Evolutionary conservation across 1,139 yeast genomes (phyloP).

Genomic region (Yamadazyma mexicana): DNA sequence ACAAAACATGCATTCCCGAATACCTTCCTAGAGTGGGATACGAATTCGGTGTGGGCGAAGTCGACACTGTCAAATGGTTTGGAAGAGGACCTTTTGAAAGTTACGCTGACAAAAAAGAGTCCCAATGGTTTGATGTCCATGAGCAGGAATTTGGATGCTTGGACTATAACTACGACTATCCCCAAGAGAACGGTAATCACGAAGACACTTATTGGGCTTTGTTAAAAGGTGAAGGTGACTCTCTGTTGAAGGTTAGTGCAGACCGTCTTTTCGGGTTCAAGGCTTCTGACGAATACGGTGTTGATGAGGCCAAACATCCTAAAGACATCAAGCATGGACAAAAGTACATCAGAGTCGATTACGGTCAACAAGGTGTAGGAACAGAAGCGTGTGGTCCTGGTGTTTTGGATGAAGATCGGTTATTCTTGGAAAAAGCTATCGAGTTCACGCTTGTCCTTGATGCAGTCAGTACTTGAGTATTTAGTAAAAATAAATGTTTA

Average conservation of each 20-base stretch:
- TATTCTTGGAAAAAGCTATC: no score
- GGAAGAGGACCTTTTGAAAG: constrained; percentile 36
- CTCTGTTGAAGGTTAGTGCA: background rate
- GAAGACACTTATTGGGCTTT: constrained; percentile 26
- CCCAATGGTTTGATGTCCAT: constrained; percentile 23
- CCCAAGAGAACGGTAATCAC: constrained; percentile 37
- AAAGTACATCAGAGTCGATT: constrained; percentile 26
- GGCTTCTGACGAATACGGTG: constrained; percentile 20
- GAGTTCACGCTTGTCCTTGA: no score
- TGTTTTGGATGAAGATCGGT: constrained; percentile 12
- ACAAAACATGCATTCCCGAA: constrained; percentile 11
- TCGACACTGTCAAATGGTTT: constrained; percentile 24
- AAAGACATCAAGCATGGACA: constrained; percentile 19
- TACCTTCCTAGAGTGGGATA: constrained; percentile 19
- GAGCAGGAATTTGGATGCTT: constrained; percentile 15
- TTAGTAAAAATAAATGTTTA: no score
- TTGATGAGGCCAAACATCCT: constrained; percentile 29
- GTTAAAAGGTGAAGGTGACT: constrained; percentile 3
- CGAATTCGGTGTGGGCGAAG: constrained; percentile 14
- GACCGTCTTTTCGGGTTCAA: constrained; percentile 17
- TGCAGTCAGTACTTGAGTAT: no score
- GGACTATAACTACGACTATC: constrained; percentile 27
- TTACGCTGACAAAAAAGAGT: constrained; percentile 29
- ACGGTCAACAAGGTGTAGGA: constrained; percentile 33
- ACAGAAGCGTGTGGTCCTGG: constrained; percentile 36